phyloP scores from a whole-genome alignment of 1,139 yeast genomes.

The Saccharomyces hybrid region DNA sequence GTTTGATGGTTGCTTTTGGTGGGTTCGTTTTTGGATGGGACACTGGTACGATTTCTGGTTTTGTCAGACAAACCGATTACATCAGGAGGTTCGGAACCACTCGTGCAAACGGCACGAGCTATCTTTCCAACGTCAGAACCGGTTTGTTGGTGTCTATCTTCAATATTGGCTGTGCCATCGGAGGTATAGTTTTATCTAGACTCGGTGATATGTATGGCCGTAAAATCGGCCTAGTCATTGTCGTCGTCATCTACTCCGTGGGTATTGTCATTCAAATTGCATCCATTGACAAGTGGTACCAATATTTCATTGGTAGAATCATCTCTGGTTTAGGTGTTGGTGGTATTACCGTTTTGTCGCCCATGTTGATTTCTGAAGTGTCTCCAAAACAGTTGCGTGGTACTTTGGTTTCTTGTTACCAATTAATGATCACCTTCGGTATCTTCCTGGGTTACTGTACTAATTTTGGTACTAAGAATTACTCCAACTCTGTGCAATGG shows the following conservation, averaged over 20 bases:
- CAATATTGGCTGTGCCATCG: slow-evolving; percentile 62
- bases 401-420: slow-evolving; percentile 54
- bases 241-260: slow-evolving; percentile 49
- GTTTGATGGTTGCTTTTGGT: slow-evolving; percentile 54
- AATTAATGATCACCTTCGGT: slow-evolving; percentile 55
- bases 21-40: slow-evolving; percentile 71
- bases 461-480: slow-evolving; percentile 47
- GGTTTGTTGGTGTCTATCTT: slow-evolving; percentile 59
- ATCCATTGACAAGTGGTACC: slow-evolving; percentile 44
- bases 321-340: slow-evolving; percentile 60
- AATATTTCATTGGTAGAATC: slow-evolving; percentile 51
- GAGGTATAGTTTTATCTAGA: slow-evolving; percentile 48
- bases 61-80: slow-evolving; percentile 63
- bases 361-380: slow-evolving; percentile 57
- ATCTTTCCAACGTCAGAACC: slow-evolving; percentile 45
- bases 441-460: slow-evolving; percentile 55
- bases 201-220: slow-evolving; percentile 54
- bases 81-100: slow-evolving; percentile 41
- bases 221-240: slow-evolving; percentile 47
- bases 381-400: slow-evolving; percentile 63
- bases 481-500: slow-evolving; percentile 45
- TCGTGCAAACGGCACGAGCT: slow-evolving; percentile 28
- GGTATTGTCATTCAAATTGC: slow-evolving; percentile 58
- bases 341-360: slow-evolving; percentile 51
- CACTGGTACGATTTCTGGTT: slow-evolving; percentile 75